Evolutionary conservation across 2,329 filamentous ascomycete genomes (phyloP).

Genomic region (Lachnellula hyalina): DNA sequence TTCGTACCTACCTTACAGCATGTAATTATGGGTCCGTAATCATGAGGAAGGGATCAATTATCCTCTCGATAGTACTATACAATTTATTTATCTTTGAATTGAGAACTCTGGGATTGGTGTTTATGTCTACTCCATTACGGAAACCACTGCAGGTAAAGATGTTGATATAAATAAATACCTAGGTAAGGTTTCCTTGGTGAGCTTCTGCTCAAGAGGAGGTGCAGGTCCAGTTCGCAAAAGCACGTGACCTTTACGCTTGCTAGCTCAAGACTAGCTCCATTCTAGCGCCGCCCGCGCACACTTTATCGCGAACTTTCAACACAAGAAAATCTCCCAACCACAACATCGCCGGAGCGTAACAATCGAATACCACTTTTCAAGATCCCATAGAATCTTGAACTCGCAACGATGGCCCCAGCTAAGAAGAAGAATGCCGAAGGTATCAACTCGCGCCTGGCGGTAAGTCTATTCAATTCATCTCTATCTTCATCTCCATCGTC

Average conservation of each 20-base stretch:
- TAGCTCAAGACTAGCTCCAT: background rate
- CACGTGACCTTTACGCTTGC: background rate
- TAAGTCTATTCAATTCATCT: background rate
- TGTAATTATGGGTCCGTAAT: too few relatives aligned
- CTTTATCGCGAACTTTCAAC: constrained; percentile 46
- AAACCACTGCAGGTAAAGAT: too few relatives aligned
- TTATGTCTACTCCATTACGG: too few relatives aligned
- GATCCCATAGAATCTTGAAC: constrained; percentile 27
- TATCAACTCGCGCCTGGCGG: constrained; percentile 56
- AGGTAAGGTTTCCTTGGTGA: background rate
- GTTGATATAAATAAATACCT: background rate
- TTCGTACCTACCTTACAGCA: too few relatives aligned
- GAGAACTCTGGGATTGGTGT: too few relatives aligned
- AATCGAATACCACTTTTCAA: constrained; percentile 21
- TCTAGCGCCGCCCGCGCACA: constrained; percentile 43
- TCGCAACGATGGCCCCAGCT: constrained; percentile 39
- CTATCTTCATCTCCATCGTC: background rate
- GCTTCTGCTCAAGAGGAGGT: background rate
- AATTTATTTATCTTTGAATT: too few relatives aligned
- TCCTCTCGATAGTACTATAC: too few relatives aligned
- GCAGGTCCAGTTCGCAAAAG: constrained; percentile 5
- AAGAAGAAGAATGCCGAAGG: constrained; percentile 84
- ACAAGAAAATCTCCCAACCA: constrained; percentile 1
- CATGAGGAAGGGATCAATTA: too few relatives aligned
- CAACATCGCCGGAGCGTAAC: constrained; percentile 34